Base-by-base conservation (phyloP, 106 monocot genomes). In the Allium cepa region DNA sequence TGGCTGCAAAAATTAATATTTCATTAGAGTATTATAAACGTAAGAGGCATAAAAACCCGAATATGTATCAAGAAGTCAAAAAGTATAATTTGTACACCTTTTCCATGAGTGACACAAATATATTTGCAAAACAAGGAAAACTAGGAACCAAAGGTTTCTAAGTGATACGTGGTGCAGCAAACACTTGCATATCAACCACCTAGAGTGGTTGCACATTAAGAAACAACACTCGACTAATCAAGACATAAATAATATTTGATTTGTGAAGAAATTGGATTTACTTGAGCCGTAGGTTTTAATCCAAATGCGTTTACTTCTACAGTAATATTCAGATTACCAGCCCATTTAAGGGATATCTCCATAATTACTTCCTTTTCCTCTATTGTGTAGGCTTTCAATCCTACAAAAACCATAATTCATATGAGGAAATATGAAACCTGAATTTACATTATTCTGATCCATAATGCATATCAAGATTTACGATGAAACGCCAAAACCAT, bases 51-150 rank as follows among this genome's bases (percentile, higher is more conserved):
- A 4, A 57, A 9, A 6, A 57, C 12, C 9, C 2, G 57, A 57
- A 13, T 11, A 57, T 22, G 0, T 22, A 22, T 22, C 22, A 22
- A 22, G 22, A 22, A 22, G 1, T 22, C 22, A 22, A 22, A 0
- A 57, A 17, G 14, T 17, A 14, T 57, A 8, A 7, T 13, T 57
- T 17, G 13, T 10, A 51, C 12, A 89, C 93, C 89, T 94, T 94
- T 50, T 87, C 86, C 86, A 90, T 89, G 47, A 94, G 84, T 47
- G 93, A 94, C 2, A 94, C 79, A 49, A 76, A n/a, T 0, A 94
- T 84, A 15, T 84, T 89, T 60, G 86, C 86, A 82, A 93, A 93
- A 74, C 88, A 88, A 57, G 92, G 92, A 79, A 88, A 48, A 51
- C 11, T 69, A 60, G 88, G 89, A 13, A 89, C 93, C 71, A 94